Evolutionary conservation across 371 early-diverging fungal genomes (phyloP), one percentile per base, ranked within the genome.

Genomic region (Rhizopus sp.): DNA sequence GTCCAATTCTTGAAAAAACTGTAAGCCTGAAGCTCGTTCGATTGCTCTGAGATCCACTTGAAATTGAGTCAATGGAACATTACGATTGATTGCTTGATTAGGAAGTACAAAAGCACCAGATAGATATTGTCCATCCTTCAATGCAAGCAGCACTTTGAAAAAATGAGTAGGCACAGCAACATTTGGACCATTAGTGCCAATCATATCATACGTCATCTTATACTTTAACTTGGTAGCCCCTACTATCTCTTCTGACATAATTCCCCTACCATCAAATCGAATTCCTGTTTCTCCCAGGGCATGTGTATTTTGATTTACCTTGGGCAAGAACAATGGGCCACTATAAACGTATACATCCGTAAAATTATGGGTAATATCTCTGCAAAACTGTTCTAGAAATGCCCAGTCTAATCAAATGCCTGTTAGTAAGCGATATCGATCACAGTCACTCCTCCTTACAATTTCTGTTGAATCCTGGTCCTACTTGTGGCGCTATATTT

Each of bases 81-180:
- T 51, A 53, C 78, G 69, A 16, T 75, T 71, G 48, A 93, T 91
- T 2, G 68, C 66, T 54, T 81, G 68, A 75, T 96, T 96, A 10
- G 95, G 95, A 48, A 96, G 55, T 3, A 94, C 88, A 71, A 96
- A 96, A 0, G 87, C 86, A 32, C 82, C 92, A 3, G 83, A 41
- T 3, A 81, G 63, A 55, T 75, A 81, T 13, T 58, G 57, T 34
- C 59, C 62, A 9, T 61, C 67, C 23, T 66, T 64, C 17, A 67
- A 52, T 3, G 82, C 78, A 56, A 92, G 65, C 8, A 92, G 69
- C 35, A 90, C 77, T 70, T 96, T 96, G 78, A 77, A 96, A 66
- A 93, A 93, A 59, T 94, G 95, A 0, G 95, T 95, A 9, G 96
- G 95, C 2, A 96, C 96, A 9, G 92, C 91, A 30, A 90, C 75